phyloP scores from a whole-genome alignment of 2,329 filamentous ascomycete genomes.

The Ceratocystiopsis brevicomis region DNA sequence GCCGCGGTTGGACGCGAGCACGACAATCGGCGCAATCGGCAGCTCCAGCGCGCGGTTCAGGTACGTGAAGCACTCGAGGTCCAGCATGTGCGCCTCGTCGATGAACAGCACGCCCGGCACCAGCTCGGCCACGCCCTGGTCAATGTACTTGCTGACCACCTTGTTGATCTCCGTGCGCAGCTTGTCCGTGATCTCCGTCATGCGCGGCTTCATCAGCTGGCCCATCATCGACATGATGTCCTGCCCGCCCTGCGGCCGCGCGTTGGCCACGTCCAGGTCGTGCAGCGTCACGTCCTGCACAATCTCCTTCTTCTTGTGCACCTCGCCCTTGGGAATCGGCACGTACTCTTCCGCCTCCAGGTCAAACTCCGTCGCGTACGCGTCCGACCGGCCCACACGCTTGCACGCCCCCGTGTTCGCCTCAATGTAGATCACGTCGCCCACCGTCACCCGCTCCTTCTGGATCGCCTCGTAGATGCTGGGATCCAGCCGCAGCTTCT shows the following conservation, averaged over 20 bases:
- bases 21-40: constrained; percentile 85
- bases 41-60: constrained; percentile 96
- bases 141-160: constrained; percentile 96
- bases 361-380: constrained; percentile 96
- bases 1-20: constrained; percentile 91
- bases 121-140: constrained; percentile 91
- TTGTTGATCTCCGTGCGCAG: constrained; percentile 93
- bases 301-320: constrained; percentile 99
- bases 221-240: constrained; percentile 99
- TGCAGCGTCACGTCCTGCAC: constrained; percentile 96
- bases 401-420: constrained; percentile 97
- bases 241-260: constrained; percentile 86
- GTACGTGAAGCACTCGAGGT: constrained; percentile 98
- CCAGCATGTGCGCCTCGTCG: constrained; percentile 99
- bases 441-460: constrained; percentile 88
- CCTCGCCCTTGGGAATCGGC: constrained; percentile 93
- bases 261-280: constrained; percentile 89
- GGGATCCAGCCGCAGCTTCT: constrained; percentile 90
- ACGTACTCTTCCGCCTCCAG: constrained; percentile 98
- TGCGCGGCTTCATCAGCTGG: constrained; percentile 97
- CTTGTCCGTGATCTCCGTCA: constrained; percentile 99
- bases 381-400: constrained; percentile 85
- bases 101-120: constrained; percentile 98
- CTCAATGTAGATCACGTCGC: constrained; percentile 98
- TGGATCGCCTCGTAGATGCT: constrained; percentile 99